Conservation (phyloP, 345 rosid species). For the Eucalyptus cloeziana region DNA sequence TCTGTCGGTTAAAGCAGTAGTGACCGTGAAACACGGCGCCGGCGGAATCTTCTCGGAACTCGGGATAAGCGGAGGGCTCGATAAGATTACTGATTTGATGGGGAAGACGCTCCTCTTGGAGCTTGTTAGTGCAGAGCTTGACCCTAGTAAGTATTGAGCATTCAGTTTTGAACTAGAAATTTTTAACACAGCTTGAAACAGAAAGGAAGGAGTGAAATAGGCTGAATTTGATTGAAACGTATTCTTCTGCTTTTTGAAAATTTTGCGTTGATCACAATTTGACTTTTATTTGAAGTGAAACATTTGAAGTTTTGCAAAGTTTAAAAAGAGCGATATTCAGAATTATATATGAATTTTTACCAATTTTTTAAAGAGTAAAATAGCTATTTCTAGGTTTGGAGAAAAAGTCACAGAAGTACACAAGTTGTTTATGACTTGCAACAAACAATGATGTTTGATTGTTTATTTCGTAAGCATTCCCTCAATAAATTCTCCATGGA, state of each 20-base stretch:
- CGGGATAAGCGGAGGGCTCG: conserved; percentile 14
- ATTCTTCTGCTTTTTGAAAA: not conserved
- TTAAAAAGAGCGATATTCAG: not conserved
- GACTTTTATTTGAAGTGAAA: not conserved
- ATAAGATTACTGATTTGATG: conserved; percentile 26
- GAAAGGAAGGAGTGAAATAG: not conserved
- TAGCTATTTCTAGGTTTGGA: not conserved
- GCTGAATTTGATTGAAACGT: not conserved
- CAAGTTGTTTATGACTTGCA: not conserved
- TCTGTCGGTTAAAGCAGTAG: conserved; percentile 12
- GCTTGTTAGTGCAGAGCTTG: conserved; percentile 47
- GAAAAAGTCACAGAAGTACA: not conserved
- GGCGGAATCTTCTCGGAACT: conserved; percentile 11
- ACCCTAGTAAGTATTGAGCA: conserved; percentile 23
- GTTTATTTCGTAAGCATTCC: not conserved
- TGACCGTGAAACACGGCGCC: conserved; percentile 14
- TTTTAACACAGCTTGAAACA: not conserved
- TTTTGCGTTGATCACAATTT: not conserved
- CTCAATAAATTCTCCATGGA: not conserved
- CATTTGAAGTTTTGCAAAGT: not conserved
- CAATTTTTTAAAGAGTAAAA: not conserved
- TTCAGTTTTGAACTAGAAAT: not conserved
- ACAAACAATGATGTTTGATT: not conserved
- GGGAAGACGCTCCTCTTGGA: conserved; percentile 38
- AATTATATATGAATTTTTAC: not conserved